phyloP scores from a whole-genome alignment of 2,329 filamentous ascomycete genomes.

The Colletotrichum tamarilloi region DNA sequence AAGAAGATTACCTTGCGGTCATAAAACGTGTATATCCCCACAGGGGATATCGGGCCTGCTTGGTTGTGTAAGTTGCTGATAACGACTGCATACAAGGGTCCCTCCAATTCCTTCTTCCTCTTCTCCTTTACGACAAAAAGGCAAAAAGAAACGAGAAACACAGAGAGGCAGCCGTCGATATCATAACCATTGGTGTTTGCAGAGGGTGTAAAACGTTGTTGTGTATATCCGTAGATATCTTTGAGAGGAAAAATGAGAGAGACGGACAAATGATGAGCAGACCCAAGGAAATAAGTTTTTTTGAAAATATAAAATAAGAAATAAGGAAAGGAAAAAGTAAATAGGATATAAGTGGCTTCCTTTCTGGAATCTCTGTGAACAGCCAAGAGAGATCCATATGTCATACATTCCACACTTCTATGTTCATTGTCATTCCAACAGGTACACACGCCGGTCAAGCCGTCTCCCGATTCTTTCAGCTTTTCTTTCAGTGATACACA shows the following conservation, averaged over 20 bases:
- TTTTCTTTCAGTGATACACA: slow-evolving; percentile 25
- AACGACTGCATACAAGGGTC: background rate
- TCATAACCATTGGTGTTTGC: slow-evolving; percentile 27
- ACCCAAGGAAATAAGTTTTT: slow-evolving; percentile 20
- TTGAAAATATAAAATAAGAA: slow-evolving; percentile 31
- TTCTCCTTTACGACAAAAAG: background rate
- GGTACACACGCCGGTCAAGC: background rate
- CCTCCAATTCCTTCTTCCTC: background rate
- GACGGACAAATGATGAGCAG: slow-evolving; percentile 8
- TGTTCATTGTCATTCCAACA: slow-evolving; percentile 27
- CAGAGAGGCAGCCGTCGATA: slow-evolving; percentile 24
- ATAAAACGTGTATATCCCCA: background rate
- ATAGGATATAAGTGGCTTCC: slow-evolving; percentile 30
- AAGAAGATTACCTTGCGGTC: background rate
- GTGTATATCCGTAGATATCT: background rate
- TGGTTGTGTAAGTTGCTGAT: background rate
- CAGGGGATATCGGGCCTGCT: background rate
- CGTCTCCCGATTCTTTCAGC: slow-evolving; percentile 1
- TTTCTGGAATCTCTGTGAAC: slow-evolving; percentile 21
- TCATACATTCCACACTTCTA: slow-evolving; percentile 32
- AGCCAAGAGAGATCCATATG: slow-evolving; percentile 17
- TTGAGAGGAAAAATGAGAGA: too few relatives aligned
- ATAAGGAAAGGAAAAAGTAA: slow-evolving; percentile 32
- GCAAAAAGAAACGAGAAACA: background rate
- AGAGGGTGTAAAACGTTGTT: slow-evolving; percentile 11